Evolutionary conservation across 1,139 yeast genomes (phyloP).

Genomic region (Diutina siamensis): DNA sequence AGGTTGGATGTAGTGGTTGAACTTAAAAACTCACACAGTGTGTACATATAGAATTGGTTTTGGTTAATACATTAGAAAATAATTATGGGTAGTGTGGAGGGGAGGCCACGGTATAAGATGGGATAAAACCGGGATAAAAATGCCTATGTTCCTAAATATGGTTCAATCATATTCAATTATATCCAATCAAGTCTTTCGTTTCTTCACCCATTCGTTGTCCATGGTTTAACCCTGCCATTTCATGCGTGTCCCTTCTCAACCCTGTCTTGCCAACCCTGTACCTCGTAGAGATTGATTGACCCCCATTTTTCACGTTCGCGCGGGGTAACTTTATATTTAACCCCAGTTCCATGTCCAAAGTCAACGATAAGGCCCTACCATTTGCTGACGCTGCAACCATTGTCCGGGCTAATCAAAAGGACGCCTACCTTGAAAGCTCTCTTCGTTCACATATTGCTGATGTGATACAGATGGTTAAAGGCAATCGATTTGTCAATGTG

Average conservation of each 20-base stretch:
- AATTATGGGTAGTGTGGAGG: too few species aligned
- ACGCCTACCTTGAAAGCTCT: slow-evolving; percentile 53
- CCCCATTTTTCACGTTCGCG: slow-evolving; percentile 1
- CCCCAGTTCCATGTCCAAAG: slow-evolving; percentile 17
- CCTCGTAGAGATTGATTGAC: too few species aligned
- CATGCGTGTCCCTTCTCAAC: too few species aligned
- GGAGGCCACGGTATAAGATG: too few species aligned
- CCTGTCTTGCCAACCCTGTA: too few species aligned
- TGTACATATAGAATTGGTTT: slow-evolving; percentile 5
- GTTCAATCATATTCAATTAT: too few species aligned
- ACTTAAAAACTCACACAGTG: neutral
- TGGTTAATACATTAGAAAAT: neutral
- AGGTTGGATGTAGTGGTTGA: slow-evolving; percentile 8
- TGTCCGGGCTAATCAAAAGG: slow-evolving; percentile 83
- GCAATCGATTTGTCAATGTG: slow-evolving; percentile 57
- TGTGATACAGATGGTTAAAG: slow-evolving; percentile 43
- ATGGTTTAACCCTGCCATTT: too few species aligned
- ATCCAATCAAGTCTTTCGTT: too few species aligned
- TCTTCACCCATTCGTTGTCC: too few species aligned
- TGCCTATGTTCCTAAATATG: too few species aligned
- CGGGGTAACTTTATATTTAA: neutral
- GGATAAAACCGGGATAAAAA: too few species aligned
- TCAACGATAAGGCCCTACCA: slow-evolving; percentile 24
- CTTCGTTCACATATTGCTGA: slow-evolving; percentile 46
- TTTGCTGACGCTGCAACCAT: slow-evolving; percentile 40